Evolutionary conservation across 177 flowering plant genomes (phyloP).

Genomic region (Vitis hybrid): DNA sequence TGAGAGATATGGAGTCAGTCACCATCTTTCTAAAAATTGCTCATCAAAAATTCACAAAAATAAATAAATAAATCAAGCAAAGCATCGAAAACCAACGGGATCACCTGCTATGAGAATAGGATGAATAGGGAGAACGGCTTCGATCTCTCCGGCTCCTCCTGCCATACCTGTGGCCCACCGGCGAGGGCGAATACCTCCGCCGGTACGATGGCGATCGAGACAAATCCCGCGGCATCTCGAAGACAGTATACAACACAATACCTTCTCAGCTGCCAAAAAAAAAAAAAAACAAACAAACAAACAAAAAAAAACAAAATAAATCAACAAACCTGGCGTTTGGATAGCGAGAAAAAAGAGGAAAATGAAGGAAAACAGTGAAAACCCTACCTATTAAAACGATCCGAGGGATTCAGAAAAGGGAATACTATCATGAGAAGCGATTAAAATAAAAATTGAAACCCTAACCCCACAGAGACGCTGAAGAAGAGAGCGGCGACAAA

Average conservation of each 20-base stretch:
- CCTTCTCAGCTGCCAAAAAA: not conserved
- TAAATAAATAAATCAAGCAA: conserved; percentile 11
- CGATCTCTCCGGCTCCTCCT: conserved; percentile 82
- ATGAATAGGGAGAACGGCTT: conserved; percentile 69
- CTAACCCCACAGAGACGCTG: no score
- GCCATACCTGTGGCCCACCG: conserved; percentile 54
- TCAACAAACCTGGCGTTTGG: not conserved
- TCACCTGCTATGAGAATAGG: conserved; percentile 74
- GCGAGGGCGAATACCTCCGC: conserved; percentile 74
- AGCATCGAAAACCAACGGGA: conserved; percentile 33
- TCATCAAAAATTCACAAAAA: conserved; percentile 3
- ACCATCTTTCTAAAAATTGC: conserved; percentile 14
- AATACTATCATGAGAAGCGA: no score
- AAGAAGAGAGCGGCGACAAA: no score
- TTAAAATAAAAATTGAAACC: no score
- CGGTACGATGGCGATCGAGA: conserved; percentile 70
- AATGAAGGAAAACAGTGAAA: not conserved
- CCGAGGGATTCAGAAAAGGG: no score
- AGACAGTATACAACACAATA: not conserved
- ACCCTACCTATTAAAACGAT: no score
- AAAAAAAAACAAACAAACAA: not conserved
- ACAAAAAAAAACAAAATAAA: not conserved
- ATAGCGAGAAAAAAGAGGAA: not conserved
- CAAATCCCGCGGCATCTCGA: conserved; percentile 52
- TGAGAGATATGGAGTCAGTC: conserved; percentile 11